Conservation (phyloP, 2,329 filamentous ascomycete genomes). For the Domatiomyces catenatus region DNA sequence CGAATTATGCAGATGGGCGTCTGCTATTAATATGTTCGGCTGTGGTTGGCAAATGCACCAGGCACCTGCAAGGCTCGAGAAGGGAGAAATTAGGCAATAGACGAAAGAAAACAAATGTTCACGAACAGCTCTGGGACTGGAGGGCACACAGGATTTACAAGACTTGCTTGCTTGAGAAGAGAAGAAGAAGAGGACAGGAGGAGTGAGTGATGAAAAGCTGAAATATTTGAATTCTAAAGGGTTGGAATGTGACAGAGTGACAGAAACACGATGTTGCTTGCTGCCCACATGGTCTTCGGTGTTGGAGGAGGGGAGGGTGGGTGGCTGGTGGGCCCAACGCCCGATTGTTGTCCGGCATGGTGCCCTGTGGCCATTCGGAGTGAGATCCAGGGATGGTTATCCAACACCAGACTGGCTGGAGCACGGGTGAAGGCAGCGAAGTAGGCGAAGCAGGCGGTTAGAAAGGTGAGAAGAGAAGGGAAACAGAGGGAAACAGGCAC, state of each 20-base stretch:
- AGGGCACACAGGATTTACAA: constrained; percentile 15
- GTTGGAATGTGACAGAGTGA: not conserved
- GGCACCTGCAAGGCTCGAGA: constrained; percentile 6
- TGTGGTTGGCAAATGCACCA: constrained; percentile 4
- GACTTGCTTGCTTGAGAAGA: constrained; percentile 18
- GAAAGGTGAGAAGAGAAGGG: no score
- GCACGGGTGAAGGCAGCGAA: not conserved
- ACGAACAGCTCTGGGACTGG: constrained; percentile 15
- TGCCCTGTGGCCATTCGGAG: not conserved
- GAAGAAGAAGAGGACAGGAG: constrained; percentile 8
- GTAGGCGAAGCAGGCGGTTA: not conserved
- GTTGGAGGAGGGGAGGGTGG: not conserved
- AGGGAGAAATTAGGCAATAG: constrained; percentile 4
- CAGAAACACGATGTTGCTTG: constrained; percentile 6
- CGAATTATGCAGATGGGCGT: not conserved
- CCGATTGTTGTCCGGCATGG: not conserved
- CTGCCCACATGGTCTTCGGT: constrained; percentile 3
- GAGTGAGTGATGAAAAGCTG: constrained; percentile 1
- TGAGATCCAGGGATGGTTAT: not conserved
- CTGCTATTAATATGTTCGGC: constrained; percentile 2
- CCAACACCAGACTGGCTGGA: not conserved
- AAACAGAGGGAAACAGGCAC: not conserved
- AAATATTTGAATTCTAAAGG: constrained; percentile 4
- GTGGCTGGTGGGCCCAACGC: not conserved
- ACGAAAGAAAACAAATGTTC: constrained; percentile 2